These are phyloP conservation scores for Psophocarpus tetragonolobus DNA, from an alignment of 306 rosid species.

Conservation along the genomic window DNA sequence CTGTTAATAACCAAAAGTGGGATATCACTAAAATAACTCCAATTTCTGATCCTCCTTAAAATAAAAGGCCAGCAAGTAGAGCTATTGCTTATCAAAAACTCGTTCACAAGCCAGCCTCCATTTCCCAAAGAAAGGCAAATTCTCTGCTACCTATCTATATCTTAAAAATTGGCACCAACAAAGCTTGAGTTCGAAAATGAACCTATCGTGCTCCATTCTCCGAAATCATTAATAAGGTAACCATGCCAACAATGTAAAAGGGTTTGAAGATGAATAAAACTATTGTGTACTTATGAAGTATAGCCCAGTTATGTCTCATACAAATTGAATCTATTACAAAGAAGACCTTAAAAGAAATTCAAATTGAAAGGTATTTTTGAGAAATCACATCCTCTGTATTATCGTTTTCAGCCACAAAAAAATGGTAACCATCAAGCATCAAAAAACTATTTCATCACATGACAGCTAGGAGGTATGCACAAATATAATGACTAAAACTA, in stretches of 20 bases:
- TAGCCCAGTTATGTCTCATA: neutral
- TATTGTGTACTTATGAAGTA: neutral
- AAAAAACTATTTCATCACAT: neutral
- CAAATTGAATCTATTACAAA: neutral
- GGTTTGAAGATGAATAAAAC: neutral
- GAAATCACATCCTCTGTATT: neutral
- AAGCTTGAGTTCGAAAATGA: neutral
- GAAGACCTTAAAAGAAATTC: neutral
- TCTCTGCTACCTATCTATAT: neutral
- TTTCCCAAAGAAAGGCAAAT: conserved; percentile 1
- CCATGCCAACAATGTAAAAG: neutral
- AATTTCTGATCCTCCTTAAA: conserved; percentile 29
- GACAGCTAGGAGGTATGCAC: conserved; percentile 10
- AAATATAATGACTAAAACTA: neutral
- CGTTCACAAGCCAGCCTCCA: neutral
- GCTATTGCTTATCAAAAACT: conserved; percentile 15
- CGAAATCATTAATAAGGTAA: neutral
- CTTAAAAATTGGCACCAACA: conserved; percentile 19
- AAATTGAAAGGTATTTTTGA: neutral
- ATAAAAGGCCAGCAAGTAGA: conserved; percentile 29
- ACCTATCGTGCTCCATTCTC: neutral
- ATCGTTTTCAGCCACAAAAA: neutral
- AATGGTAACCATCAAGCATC: neutral
- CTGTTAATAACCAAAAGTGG: conserved; percentile 39
- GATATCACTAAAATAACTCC: conserved; percentile 36